Evolutionary conservation across 768 basidiomycete genomes (phyloP).

Genomic region (Imleria badia): DNA sequence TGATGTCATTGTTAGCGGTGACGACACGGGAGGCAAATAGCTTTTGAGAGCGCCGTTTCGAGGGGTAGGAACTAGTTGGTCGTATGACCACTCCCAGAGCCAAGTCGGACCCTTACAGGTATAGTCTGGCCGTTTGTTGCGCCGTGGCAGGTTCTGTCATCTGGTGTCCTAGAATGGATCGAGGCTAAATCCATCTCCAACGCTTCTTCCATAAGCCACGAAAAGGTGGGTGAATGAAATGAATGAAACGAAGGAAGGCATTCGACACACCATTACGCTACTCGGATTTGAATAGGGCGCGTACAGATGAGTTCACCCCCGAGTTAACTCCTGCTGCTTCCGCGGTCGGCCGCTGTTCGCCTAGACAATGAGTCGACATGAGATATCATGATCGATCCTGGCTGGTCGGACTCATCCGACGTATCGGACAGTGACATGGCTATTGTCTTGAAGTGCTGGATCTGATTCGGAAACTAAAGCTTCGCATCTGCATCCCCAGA

Average conservation of each 20-base stretch:
- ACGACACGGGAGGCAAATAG: background rate
- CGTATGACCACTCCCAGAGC: no score
- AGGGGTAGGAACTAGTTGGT: background rate
- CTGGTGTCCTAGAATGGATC: background rate
- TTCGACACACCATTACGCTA: no score
- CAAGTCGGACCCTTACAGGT: no score
- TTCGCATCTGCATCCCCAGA: background rate
- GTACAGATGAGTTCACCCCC: no score
- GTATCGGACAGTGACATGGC: background rate
- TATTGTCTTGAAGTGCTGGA: background rate
- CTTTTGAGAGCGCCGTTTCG: background rate
- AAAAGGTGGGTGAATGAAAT: background rate
- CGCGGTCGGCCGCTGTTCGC: background rate
- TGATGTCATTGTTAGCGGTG: background rate
- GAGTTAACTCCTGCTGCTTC: background rate
- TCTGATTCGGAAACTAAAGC: background rate
- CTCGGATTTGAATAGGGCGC: no score
- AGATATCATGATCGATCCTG: no score
- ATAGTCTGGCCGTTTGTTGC: no score
- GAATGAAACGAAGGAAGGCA: background rate
- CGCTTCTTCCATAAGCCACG: background rate
- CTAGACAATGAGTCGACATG: background rate
- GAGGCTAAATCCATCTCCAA: background rate
- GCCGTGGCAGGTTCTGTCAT: no score
- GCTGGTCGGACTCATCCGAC: no score